Conservation (phyloP, 495 filamentous ascomycete genomes). For the Xylaria venustula region DNA sequence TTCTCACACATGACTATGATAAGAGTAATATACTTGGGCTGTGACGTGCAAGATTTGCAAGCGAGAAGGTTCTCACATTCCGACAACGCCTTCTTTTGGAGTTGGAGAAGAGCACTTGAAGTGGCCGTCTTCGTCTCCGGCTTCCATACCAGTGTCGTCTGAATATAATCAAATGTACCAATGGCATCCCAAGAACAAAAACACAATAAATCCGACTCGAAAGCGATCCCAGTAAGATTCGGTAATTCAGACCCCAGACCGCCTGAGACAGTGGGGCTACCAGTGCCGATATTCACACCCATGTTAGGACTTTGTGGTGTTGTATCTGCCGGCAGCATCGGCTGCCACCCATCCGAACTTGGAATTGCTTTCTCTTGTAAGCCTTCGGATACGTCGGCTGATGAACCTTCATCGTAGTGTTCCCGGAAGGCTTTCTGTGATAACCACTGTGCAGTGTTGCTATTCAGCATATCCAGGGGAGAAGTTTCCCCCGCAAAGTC, state of each 20-base stretch:
- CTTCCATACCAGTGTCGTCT: background rate
- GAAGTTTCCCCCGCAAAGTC: background rate
- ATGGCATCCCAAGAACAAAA: background rate
- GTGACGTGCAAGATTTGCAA: background rate
- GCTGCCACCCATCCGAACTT: background rate
- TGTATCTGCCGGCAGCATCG: background rate
- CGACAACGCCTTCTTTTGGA: background rate
- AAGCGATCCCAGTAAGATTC: background rate
- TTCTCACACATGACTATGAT: background rate
- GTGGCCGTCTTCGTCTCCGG: background rate
- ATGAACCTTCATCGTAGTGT: background rate
- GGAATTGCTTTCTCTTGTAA: background rate
- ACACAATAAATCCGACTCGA: background rate
- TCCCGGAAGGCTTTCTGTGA: background rate
- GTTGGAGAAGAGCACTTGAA: background rate
- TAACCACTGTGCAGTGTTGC: background rate
- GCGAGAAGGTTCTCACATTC: background rate
- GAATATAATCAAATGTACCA: background rate
- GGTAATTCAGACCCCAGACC: background rate
- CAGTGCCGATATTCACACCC: background rate
- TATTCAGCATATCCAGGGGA: background rate
- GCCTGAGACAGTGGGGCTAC: background rate
- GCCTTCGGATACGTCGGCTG: background rate
- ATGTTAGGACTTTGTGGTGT: background rate
- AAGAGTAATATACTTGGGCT: background rate